A percentile compares a stretch with the other conserved stretches of the same genome.
Conservation (phyloP, 2,329 filamentous ascomycete species). For the Monosporascus cannonballus region DNA sequence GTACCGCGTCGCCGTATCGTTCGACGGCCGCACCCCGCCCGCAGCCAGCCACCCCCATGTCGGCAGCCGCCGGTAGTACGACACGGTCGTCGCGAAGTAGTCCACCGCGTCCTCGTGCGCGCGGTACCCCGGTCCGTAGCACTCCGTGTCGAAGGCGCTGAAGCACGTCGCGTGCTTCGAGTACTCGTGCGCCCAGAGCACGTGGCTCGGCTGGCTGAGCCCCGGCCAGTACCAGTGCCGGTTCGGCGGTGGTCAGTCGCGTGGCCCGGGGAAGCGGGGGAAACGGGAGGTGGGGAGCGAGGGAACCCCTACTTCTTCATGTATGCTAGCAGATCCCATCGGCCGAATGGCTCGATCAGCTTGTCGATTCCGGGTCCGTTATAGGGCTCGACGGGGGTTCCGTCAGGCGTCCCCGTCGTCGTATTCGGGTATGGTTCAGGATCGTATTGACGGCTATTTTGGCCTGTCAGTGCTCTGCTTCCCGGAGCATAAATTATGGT, state of each 20-base stretch:
- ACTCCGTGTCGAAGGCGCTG: slow-evolving; percentile 58
- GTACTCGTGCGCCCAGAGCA: slow-evolving; percentile 64
- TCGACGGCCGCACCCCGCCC: slow-evolving; percentile 50
- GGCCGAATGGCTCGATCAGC: slow-evolving; percentile 53
- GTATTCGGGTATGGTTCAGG: slow-evolving; percentile 56
- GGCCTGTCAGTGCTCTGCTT: not conserved
- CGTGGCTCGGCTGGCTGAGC: slow-evolving; percentile 47
- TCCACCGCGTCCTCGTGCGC: slow-evolving; percentile 55
- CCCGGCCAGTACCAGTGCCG: slow-evolving; percentile 48
- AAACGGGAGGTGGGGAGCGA: slow-evolving; percentile 7
- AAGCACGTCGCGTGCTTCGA: slow-evolving; percentile 64
- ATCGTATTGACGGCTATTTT: slow-evolving; percentile 52
- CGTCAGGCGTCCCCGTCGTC: slow-evolving; percentile 48
- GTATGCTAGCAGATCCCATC: slow-evolving; percentile 53
- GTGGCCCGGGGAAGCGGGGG: slow-evolving; percentile 3
- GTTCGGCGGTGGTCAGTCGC: not conserved
- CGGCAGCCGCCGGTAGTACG: slow-evolving; percentile 51
- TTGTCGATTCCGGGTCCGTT: slow-evolving; percentile 50
- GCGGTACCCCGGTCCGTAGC: slow-evolving; percentile 54
- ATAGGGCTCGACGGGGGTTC: slow-evolving; percentile 50
- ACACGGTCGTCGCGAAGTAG: slow-evolving; percentile 55
- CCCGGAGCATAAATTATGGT: too few species aligned
- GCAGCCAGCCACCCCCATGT: slow-evolving; percentile 55
- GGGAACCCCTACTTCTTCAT: slow-evolving; percentile 48
- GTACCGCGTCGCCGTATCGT: slow-evolving; percentile 51